phyloP scores from a whole-genome alignment of 257 asterid species.

The Euphrasia confusa region DNA sequence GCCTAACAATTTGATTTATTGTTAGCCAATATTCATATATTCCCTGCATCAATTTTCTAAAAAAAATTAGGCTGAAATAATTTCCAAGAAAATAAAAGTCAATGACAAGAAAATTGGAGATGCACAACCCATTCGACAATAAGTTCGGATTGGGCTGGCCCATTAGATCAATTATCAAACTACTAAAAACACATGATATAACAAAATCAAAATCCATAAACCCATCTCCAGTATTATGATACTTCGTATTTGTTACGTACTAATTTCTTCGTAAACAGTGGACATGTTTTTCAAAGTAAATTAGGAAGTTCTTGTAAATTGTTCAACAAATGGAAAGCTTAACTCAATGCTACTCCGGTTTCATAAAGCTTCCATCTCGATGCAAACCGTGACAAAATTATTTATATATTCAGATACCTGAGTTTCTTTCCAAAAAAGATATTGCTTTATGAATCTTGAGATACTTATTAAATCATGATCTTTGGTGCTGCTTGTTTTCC shows the following conservation, averaged over 20 bases:
- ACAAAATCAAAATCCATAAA: background rate
- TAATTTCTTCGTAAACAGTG: background rate
- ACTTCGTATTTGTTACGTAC: background rate
- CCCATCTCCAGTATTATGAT: background rate
- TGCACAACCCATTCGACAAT: background rate
- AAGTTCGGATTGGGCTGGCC: background rate
- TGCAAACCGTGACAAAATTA: background rate
- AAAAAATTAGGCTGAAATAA: background rate
- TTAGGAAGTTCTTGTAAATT: background rate
- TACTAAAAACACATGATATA: background rate
- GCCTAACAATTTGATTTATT: background rate
- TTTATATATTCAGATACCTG: conserved; percentile 16
- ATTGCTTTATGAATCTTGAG: conserved; percentile 9
- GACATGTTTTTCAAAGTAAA: background rate
- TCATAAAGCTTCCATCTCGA: background rate
- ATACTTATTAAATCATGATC: conserved; percentile 43
- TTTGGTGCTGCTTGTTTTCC: conserved; percentile 35
- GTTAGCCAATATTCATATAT: background rate
- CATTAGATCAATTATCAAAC: background rate
- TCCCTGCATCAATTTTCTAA: background rate
- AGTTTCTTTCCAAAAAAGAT: conserved; percentile 10
- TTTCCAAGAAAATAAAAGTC: no score
- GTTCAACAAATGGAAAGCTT: background rate
- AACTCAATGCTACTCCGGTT: background rate
- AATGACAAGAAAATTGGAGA: background rate